Conservation (phyloP, 345 rosid genomes). For the Lagerstroemia speciosa region DNA sequence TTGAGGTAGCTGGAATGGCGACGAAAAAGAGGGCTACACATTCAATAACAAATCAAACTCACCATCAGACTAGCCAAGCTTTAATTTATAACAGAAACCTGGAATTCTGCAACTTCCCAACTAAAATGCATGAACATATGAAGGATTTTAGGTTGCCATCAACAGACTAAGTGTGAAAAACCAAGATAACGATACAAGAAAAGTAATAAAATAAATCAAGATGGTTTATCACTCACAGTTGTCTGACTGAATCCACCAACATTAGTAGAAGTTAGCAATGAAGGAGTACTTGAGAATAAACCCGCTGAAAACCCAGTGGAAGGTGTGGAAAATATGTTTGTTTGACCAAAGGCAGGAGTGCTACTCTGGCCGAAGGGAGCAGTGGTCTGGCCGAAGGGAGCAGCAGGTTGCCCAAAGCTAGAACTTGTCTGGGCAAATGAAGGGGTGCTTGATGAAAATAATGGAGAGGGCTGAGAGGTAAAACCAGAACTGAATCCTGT, state of each 20-base stretch:
- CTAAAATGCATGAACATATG: neutral
- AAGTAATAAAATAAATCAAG: conserved; percentile 1
- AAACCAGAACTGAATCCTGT: conserved; percentile 35
- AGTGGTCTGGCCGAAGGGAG: conserved; percentile 33
- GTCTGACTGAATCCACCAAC: conserved; percentile 38
- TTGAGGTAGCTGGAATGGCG: conserved; percentile 41
- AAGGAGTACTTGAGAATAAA: conserved; percentile 42
- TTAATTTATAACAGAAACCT: neutral
- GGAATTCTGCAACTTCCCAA: neutral
- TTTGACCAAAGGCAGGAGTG: conserved; percentile 41
- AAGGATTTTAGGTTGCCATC: neutral
- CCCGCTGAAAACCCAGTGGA: conserved; percentile 34
- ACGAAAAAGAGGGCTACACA: conserved; percentile 34
- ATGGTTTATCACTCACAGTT: conserved; percentile 32
- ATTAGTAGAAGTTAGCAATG: conserved; percentile 34
- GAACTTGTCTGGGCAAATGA: conserved; percentile 50
- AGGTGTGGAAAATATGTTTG: conserved; percentile 43
- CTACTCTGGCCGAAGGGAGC: conserved; percentile 14
- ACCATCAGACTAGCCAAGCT: neutral
- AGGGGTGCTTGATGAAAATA: conserved; percentile 40
- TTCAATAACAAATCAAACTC: neutral
- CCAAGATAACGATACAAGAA: neutral
- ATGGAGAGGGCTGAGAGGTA: conserved; percentile 49
- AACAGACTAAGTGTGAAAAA: neutral
- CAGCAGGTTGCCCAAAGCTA: conserved; percentile 43